Conservation (phyloP, 805 yeast species). For the Lipomyces anomalus region DNA sequence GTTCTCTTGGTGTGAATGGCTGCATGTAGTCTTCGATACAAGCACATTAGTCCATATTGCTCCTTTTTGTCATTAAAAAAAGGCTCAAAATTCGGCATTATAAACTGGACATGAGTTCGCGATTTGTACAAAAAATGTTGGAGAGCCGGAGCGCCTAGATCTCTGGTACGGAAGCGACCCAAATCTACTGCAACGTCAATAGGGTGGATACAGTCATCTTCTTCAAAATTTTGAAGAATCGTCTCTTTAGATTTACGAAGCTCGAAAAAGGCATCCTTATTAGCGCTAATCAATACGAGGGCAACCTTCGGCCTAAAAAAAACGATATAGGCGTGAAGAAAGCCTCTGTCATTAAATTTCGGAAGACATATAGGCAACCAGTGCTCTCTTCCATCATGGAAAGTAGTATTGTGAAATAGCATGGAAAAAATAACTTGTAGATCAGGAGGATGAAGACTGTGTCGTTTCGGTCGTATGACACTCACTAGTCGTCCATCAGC, state of each 20-base stretch:
- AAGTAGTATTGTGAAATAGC: constrained; percentile 54
- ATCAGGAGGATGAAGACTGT: constrained; percentile 76
- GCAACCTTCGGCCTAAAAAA: constrained; percentile 43
- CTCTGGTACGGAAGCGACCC: constrained; percentile 44
- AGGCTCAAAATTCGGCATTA: constrained; percentile 41
- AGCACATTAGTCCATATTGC: constrained; percentile 27
- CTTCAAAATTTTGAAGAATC: constrained; percentile 42
- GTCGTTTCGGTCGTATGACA: constrained; percentile 69
- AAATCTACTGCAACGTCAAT: constrained; percentile 36
- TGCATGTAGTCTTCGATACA: constrained; percentile 37
- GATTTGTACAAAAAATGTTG: constrained; percentile 80
- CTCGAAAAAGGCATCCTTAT: constrained; percentile 71
- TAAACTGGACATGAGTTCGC: constrained; percentile 59
- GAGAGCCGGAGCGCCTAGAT: constrained; percentile 51
- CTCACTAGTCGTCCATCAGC: constrained; percentile 62
- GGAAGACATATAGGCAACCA: constrained; percentile 96
- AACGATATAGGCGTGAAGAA: constrained; percentile 72
- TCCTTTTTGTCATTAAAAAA: constrained; percentile 29
- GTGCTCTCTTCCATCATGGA: constrained; percentile 55
- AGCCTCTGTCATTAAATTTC: constrained; percentile 81
- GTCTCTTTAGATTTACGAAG: constrained; percentile 56
- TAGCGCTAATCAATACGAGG: constrained; percentile 55
- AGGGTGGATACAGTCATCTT: constrained; percentile 36
- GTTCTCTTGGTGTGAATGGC: constrained; percentile 29
- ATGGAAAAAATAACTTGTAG: constrained; percentile 67